A percentile compares a stretch with the other conserved stretches of the same genome.
phyloP scores from a whole-genome alignment of 176 grass and related monocot species.

The Carex scoparia region DNA sequence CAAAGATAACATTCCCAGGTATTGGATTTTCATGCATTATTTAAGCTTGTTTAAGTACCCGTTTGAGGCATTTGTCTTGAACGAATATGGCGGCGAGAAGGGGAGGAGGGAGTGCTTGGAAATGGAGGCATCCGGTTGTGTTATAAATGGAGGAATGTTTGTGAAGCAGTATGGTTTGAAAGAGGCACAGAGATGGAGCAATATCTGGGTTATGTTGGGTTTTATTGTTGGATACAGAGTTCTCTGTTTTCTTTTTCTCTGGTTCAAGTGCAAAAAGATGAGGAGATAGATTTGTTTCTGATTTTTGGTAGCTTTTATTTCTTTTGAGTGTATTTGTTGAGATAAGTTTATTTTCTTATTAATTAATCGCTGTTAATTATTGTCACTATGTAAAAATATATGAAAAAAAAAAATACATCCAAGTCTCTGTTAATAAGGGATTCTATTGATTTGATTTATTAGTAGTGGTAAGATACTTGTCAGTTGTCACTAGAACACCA shows the following conservation, averaged over 20 bases:
- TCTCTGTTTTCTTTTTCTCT: slow-evolving; percentile 74
- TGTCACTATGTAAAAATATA: background rate
- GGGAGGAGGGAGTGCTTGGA: slow-evolving; percentile 55
- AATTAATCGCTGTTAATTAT: slow-evolving; percentile 10
- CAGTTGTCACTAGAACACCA: background rate
- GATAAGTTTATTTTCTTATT: background rate
- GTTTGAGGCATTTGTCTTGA: slow-evolving; percentile 76
- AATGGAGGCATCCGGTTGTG: slow-evolving; percentile 28
- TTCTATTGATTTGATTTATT: slow-evolving; percentile 14
- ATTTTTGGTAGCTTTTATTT: slow-evolving; percentile 8
- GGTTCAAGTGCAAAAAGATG: slow-evolving; percentile 64
- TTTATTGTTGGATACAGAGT: slow-evolving; percentile 78
- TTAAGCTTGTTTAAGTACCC: slow-evolving; percentile 93
- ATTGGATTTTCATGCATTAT: slow-evolving; percentile 99
- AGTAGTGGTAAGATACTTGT: background rate
- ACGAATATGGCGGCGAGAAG: slow-evolving; percentile 67
- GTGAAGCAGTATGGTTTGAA: slow-evolving; percentile 70
- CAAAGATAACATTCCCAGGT: slow-evolving; percentile 59
- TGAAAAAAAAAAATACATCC: background rate
- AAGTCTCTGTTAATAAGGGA: background rate
- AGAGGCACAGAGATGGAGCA: slow-evolving; percentile 66
- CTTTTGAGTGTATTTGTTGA: background rate
- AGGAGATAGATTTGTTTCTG: slow-evolving; percentile 27
- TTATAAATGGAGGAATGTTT: slow-evolving; percentile 56
- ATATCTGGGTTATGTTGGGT: slow-evolving; percentile 65